phyloP scores from a whole-genome alignment of 306 rosid genomes.

The Fragaria vesca region DNA sequence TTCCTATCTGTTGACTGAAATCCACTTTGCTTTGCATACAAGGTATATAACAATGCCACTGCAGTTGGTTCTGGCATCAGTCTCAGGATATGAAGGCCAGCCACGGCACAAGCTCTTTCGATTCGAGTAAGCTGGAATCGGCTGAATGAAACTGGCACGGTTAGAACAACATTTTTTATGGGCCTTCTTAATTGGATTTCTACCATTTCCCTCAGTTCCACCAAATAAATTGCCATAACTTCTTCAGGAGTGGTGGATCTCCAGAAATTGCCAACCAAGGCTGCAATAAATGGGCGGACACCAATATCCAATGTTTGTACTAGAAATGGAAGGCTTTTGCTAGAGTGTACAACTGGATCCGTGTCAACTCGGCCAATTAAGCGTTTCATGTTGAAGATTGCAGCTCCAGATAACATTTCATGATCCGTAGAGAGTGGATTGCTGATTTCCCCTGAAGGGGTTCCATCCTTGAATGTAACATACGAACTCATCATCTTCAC shows the following conservation, averaged over 20 bases:
- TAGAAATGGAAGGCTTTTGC: constrained; percentile 79
- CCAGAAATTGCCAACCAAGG: constrained; percentile 75
- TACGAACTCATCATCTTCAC: constrained; percentile 76
- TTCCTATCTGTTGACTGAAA: constrained; percentile 55
- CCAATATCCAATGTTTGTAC: constrained; percentile 87
- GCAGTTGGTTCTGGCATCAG: constrained; percentile 96
- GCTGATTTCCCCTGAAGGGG: constrained; percentile 64
- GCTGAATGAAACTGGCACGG: constrained; percentile 80
- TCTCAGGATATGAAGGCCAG: constrained; percentile 74
- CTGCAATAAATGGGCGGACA: constrained; percentile 73
- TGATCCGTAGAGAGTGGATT: constrained; percentile 49
- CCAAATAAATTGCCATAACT: constrained; percentile 64
- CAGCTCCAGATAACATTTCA: constrained; percentile 67
- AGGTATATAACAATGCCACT: constrained; percentile 72
- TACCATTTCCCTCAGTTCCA: constrained; percentile 64
- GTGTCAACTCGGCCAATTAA: constrained; percentile 85
- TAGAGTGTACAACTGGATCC: constrained; percentile 69
- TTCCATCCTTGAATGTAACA: constrained; percentile 64
- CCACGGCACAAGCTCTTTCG: constrained; percentile 87
- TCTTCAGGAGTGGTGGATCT: constrained; percentile 86
- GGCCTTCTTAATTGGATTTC: constrained; percentile 58
- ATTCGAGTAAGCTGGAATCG: constrained; percentile 78
- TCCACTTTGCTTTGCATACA: constrained; percentile 60
- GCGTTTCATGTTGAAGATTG: constrained; percentile 90
- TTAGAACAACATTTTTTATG: constrained; percentile 67